These are phyloP conservation scores for Fistulinella cinereoalba DNA, from an alignment of 1,284 basidiomycete genomes.

Conservation along the genomic window DNA sequence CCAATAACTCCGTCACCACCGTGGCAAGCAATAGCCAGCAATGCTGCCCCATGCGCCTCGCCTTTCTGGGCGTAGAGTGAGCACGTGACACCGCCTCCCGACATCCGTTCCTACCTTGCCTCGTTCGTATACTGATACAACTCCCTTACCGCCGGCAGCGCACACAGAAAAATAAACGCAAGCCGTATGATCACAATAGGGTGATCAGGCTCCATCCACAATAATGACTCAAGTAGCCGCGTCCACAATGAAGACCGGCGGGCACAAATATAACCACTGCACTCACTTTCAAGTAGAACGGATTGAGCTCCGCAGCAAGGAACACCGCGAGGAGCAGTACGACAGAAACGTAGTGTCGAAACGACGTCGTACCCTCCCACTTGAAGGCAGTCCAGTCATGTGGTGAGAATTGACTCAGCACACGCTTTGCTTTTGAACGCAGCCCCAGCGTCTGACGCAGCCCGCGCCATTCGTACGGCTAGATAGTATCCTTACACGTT, in stretches of 20 bases:
- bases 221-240: too few species aligned
- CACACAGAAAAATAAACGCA: slow-evolving; percentile 75
- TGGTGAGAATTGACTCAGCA: slow-evolving; percentile 78
- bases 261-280: slow-evolving; percentile 10
- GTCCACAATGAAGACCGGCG: slow-evolving; percentile 3
- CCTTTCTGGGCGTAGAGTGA: slow-evolving; percentile 45
- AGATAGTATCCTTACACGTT: slow-evolving; percentile 3
- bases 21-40: slow-evolving; percentile 82
- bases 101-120: slow-evolving; percentile 54
- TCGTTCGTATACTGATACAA: slow-evolving; percentile 77
- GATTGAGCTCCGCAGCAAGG: slow-evolving; percentile 77
- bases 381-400: slow-evolving; percentile 85
- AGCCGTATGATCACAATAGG: slow-evolving; percentile 75
- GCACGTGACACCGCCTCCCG: neutral
- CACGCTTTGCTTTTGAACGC: slow-evolving; percentile 71
- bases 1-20: slow-evolving; percentile 71
- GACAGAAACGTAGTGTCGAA: slow-evolving; percentile 71
- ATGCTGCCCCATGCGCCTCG: slow-evolving; percentile 83
- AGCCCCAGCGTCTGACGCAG: slow-evolving; percentile 71
- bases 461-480: slow-evolving; percentile 85
- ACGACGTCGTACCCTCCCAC: slow-evolving; percentile 79
- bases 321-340: slow-evolving; percentile 76
- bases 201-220: slow-evolving; percentile 88
- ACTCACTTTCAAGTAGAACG: slow-evolving; percentile 77
- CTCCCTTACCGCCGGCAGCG: slow-evolving; percentile 76